These are phyloP conservation scores for Tylopilus sp. DNA, from an alignment of 768 basidiomycete species.

Conservation along the genomic window DNA sequence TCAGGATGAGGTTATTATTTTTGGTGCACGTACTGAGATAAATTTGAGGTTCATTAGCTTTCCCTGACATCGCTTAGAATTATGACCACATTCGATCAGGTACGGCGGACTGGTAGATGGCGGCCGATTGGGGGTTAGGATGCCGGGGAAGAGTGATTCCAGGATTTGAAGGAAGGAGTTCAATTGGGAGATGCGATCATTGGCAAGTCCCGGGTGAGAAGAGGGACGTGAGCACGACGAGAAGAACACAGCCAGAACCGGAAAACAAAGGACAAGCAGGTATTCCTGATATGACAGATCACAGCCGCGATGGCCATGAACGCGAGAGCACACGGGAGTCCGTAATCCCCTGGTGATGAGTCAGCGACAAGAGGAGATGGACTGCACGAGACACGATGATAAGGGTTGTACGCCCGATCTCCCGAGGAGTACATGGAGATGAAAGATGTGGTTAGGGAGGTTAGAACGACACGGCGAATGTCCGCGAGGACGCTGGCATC, in stretches of 20 bases:
- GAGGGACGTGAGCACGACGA: slow-evolving; percentile 4
- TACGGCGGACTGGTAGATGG: slow-evolving; percentile 9
- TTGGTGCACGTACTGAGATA: slow-evolving; percentile 26
- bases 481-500: slow-evolving; percentile 1
- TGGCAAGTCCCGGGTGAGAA: neutral
- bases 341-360: slow-evolving; percentile 13
- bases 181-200: neutral
- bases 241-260: slow-evolving; percentile 1
- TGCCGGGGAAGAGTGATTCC: slow-evolving; percentile 15
- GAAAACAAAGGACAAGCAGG: neutral
- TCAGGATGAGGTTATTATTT: slow-evolving; percentile 30
- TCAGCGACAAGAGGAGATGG: slow-evolving; percentile 6
- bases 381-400: neutral
- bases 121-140: slow-evolving; percentile 8
- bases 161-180: no score
- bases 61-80: slow-evolving; percentile 24
- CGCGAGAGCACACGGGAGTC: slow-evolving; percentile 14
- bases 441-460: neutral
- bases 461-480: neutral
- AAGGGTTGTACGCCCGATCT: no score
- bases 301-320: slow-evolving; percentile 1
- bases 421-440: slow-evolving; percentile 25
- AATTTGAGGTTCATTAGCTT: slow-evolving; percentile 17
- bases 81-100: slow-evolving; percentile 26
- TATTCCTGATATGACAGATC: slow-evolving; percentile 16